Base-by-base conservation (phyloP, 2,329 filamentous ascomycete genomes). In the Aspergillus sp. region DNA sequence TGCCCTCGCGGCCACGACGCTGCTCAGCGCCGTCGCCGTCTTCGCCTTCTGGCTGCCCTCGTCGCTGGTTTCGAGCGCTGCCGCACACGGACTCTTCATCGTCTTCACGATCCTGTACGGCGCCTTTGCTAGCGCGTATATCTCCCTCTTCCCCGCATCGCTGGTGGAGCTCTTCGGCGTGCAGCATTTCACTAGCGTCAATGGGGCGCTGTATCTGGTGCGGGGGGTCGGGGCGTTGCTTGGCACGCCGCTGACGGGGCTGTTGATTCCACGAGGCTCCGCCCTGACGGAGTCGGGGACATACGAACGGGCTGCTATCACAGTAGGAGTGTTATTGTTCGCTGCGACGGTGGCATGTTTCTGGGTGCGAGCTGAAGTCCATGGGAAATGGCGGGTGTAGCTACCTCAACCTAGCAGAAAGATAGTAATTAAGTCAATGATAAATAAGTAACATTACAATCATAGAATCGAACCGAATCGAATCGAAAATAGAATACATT, bases 101-200 rank as follows among this genome's bases (percentile, higher is more conserved):
- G 58, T 69, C 6, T 77, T 75, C 51, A 67, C 70, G 2, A 66
- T 75, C 12, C 48, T 73, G 1, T 79, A 78, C 48, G 76, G 77
- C 19, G 61, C 72, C 5, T 76, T 76, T 54, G 76, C 76, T 8
- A 71, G 74, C 41, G 76, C 76, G 3, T 79, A 79, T 60, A 74
- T 78, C 36, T 73, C 74, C 7, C 65, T 79, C 2, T 79, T 79
- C 51, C 76, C 63, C 74, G 58, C n/a, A 75, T 79, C 57, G 72
- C 60, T 78, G 50, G 72, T 78, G 13, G 76, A 78, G 57, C 60
- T 78, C 4, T 78, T 78, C 52, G 76, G 76, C 4, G 66, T 72
- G 12, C 68, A 76, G 58, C 65, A 76, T 23, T 77, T 76, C 50
- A 74, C 74, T 7, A 72, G 69, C 15, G 74, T 78, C 3, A 78